These are phyloP conservation scores for Inonotus hispidus DNA, from an alignment of 1,284 basidiomycete species.

Conservation along the genomic window DNA sequence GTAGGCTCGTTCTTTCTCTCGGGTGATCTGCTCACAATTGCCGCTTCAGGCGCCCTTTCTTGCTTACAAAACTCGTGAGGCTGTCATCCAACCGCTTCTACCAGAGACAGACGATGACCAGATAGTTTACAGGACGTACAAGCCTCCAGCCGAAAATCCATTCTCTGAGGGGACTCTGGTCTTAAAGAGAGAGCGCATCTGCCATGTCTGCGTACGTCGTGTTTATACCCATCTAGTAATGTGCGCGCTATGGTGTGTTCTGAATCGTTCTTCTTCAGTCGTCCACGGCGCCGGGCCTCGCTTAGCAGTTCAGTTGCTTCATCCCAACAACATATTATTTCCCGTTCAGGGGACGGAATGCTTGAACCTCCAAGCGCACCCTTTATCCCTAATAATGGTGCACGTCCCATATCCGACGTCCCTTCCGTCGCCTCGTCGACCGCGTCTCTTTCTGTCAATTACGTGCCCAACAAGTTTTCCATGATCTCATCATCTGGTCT, in stretches of 20 bases:
- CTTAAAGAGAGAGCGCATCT: not conserved
- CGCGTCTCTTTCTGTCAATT: conserved; percentile 44
- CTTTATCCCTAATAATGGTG: not conserved
- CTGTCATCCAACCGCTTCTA: too few species aligned
- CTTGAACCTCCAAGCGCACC: conserved; percentile 3
- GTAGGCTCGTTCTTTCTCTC: too few species aligned
- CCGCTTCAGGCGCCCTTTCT: too few species aligned
- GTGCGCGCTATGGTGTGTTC: too few species aligned
- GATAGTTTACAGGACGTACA: too few species aligned
- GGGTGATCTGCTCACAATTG: too few species aligned
- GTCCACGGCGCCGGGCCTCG: not conserved
- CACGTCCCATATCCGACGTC: not conserved
- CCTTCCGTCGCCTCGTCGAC: conserved; percentile 5
- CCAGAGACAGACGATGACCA: too few species aligned
- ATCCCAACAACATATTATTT: conserved; percentile 12
- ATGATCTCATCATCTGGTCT: conserved; percentile 40
- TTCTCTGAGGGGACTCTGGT: too few species aligned
- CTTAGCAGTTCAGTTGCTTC: conserved; percentile 10
- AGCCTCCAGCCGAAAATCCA: too few species aligned
- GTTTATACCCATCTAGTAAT: too few species aligned
- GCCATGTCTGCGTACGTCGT: not conserved
- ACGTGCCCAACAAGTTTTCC: conserved; percentile 56
- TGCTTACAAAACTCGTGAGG: too few species aligned
- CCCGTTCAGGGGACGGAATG: not conserved
- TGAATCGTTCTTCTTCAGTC: not conserved